A percentile compares a stretch with the other conserved stretches of the same genome.
Evolutionary conservation across 78 protist species (phyloP).

Genomic region (Monocercomonoides exilis): DNA sequence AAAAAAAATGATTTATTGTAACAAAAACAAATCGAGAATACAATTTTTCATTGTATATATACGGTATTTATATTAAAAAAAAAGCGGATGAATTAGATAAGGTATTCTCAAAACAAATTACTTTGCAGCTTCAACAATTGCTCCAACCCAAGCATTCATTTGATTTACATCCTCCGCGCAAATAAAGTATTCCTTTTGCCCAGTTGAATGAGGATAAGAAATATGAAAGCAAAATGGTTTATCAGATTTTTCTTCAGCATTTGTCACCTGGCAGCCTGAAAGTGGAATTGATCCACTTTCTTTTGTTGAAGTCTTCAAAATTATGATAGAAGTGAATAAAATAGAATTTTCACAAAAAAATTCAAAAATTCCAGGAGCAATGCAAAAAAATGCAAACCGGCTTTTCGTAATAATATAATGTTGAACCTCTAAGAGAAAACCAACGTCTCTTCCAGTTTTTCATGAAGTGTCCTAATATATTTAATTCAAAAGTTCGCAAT

Average conservation of each 20-base stretch:
- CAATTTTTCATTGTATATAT: too few species aligned
- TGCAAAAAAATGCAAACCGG: neutral
- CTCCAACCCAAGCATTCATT: neutral
- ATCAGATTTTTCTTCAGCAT: neutral
- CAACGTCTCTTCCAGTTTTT: constrained; percentile 26
- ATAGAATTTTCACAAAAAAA: neutral
- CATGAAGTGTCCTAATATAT: constrained; percentile 8
- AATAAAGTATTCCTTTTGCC: neutral
- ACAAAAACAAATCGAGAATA: too few species aligned
- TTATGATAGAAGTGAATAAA: neutral
- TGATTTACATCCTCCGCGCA: neutral
- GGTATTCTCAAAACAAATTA: too few species aligned
- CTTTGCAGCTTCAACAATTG: too few species aligned
- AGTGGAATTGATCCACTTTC: neutral
- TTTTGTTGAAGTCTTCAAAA: neutral
- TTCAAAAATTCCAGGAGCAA: too few species aligned
- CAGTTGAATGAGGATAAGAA: neutral
- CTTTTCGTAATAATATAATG: neutral
- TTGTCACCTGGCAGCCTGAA: neutral
- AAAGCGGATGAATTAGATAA: too few species aligned
- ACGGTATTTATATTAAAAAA: too few species aligned
- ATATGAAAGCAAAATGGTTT: neutral
- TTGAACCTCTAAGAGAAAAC: constrained; percentile 6
- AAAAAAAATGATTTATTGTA: too few species aligned
- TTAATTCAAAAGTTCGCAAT: neutral